Base-by-base conservation (phyloP, 345 rosid species). In the Citrus maxima region DNA sequence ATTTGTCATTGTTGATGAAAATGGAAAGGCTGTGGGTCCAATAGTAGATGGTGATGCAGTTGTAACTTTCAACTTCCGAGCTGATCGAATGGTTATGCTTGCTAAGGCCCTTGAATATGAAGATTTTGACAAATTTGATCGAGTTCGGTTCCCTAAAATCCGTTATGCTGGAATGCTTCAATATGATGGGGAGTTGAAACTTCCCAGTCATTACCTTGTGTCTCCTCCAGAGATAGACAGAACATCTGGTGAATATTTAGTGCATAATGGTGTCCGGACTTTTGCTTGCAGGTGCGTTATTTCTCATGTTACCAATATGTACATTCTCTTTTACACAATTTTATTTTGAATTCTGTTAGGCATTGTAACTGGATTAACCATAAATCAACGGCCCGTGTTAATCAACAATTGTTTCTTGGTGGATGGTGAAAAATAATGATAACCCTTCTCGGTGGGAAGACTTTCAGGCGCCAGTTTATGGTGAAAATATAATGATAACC, bases 191-290 rank as follows among this genome's bases (percentile, higher is more conserved):
- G 98, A 96, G 84, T 84, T 96, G 86, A 88, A 91, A 91, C 92
- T 96, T 59, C 98, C 99, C 1, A 88, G 76, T 81, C 87, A 74
- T 56, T 96, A 94, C 88, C 97, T 96, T 70, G 98, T 96, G 60
- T 89, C 98, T 84, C 99, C 99, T 58, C 98, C 99, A 56, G 97
- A 92, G 91, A 96, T 94, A 40, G 99, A 93, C 8, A 89, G 99
- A 69, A 96, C 99, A 8, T 94, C 97, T 59, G 98, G 99, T 74
- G 98, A 94, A 94, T 96, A 94, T 83, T 86, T 96, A 78, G 92
- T 81, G 80, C 88, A 87, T 77, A 96, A 94, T 28, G 98, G 98
- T 56, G 70, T 93, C 69, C 78, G 88, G 28, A 96, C 98, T 66
- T 94, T 94, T 84, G 98, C 98, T 78, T 96, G 98, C 98, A 96